phyloP scores from a whole-genome alignment of 192 early-diverging fungal species.

The Rhizophagus clarus region DNA sequence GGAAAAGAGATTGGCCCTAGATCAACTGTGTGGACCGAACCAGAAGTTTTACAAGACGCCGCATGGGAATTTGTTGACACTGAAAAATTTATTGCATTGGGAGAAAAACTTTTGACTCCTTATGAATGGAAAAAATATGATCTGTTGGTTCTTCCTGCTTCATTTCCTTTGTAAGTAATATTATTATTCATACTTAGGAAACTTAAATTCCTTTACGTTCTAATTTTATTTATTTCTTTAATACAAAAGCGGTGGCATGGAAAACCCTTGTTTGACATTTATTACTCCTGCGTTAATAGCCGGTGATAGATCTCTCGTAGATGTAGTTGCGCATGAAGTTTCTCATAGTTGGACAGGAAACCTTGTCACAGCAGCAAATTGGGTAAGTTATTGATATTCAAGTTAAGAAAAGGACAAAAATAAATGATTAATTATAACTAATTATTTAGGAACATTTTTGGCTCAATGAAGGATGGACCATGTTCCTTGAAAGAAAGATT shows the following conservation, averaged over 20 bases:
- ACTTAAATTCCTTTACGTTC: too few relatives aligned
- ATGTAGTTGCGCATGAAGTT: conserved; percentile 96
- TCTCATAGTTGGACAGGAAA: conserved; percentile 92
- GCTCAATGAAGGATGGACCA: conserved; percentile 97
- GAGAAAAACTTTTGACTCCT: conserved; percentile 78
- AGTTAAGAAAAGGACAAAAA: neutral
- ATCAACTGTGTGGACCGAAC: conserved; percentile 94
- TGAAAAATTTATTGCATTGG: conserved; percentile 66
- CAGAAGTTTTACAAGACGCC: conserved; percentile 81
- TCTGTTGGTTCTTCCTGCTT: conserved; percentile 84
- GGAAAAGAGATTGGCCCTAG: conserved; percentile 86
- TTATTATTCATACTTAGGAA: too few relatives aligned
- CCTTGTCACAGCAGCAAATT: conserved; percentile 79
- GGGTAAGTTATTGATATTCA: conserved; percentile 55
- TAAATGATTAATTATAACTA: neutral
- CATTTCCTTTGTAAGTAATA: conserved; percentile 71
- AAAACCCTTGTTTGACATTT: conserved; percentile 99
- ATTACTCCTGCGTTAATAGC: conserved; percentile 96
- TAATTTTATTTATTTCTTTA: conserved; percentile 13
- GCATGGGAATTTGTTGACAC: conserved; percentile 94
- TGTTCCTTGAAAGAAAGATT: conserved; percentile 93
- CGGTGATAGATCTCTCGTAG: conserved; percentile 90
- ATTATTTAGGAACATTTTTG: conserved; percentile 67
- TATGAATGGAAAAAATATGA: conserved; percentile 98
- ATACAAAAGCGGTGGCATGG: conserved; percentile 72